Base-by-base conservation (phyloP, 371 early-diverging fungal genomes). In the Mucor piriformis region DNA sequence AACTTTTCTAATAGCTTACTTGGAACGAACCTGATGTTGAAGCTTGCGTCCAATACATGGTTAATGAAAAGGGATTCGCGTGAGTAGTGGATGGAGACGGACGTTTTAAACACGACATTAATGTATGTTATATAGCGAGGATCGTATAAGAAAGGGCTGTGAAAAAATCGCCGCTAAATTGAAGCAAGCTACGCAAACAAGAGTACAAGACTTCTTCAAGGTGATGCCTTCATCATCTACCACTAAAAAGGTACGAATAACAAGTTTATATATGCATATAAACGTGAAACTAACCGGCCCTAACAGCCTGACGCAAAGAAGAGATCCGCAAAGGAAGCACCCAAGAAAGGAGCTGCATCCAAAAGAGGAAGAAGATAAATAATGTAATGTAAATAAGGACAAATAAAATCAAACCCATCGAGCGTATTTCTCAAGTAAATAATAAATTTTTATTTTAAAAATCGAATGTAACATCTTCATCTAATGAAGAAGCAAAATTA, bases 61-160 rank as follows among this genome's bases (percentile, higher is more conserved):
- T 96, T 15, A 76, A 84, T 20, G 95, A 99, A 66, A 99, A 99
- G 76, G 94, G 92, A 44, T 99, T 99, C 79, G 91, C 76, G 92
- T 92, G 76, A 68, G 77, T 58, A 18, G 16, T n/a, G 34, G 52
- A 16, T 24, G 5, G 6, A 20, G 3, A 3, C 6, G 6, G 5
- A 10, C 20, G 11, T 24, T 2, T 8, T 32, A 29, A 4, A 29
- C 29, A 29, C 29, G 29, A 29, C 29, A 23, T 6, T 20, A 18
- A 18, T 40, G 6, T 40, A 6, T 16, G 4, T 10, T 16, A 25
- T 42, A 11, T 74, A 92, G 93, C 67, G 95, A 95, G 82, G 94
- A 95, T 32, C 88, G 99, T 54, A 92, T 99, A 12, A 85, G 92
- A 15, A 88, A 86, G 50, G 95, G 89, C 0, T 85, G 93, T 8